A percentile compares a stretch with the other conserved stretches of the same genome.
Conservation (phyloP, 345 rosid genomes). For the Dimocarpus longan region DNA sequence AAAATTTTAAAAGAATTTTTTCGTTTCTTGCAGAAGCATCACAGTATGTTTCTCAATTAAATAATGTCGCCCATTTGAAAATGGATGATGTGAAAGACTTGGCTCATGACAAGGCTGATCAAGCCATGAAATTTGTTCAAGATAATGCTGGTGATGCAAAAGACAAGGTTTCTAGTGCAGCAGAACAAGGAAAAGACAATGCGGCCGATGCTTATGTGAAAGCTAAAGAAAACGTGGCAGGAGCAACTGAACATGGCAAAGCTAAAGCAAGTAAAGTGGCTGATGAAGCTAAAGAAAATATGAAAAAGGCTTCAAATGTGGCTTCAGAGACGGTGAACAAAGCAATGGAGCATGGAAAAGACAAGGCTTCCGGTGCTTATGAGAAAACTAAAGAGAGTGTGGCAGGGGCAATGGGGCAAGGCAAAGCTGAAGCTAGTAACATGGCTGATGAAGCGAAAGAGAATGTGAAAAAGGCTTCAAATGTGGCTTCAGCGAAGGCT, state of each 20-base stretch:
- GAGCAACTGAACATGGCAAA: constrained; percentile 12
- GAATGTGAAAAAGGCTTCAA: not conserved
- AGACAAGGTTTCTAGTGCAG: not conserved
- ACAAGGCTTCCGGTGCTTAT: constrained; percentile 16
- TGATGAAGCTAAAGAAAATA: not conserved
- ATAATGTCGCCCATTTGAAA: not conserved
- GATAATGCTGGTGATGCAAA: constrained; percentile 25
- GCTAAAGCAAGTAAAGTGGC: constrained; percentile 29
- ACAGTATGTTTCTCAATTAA: constrained; percentile 21
- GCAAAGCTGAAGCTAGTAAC: constrained; percentile 13
- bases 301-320: not conserved
- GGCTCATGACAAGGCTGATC: constrained; percentile 19
- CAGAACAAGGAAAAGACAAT: not conserved
- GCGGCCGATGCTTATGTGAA: not conserved
- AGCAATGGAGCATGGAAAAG: constrained; percentile 31
- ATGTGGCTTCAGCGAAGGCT: not conserved
- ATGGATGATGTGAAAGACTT: constrained; percentile 22
- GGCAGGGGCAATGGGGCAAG: not conserved
- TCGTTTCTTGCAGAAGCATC: constrained; percentile 24
- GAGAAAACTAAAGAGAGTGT: constrained; percentile 21
- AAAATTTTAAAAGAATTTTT: too few relatives aligned
- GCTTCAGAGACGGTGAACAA: constrained; percentile 20
- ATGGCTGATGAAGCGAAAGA: constrained; percentile 12
- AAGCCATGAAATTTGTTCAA: constrained; percentile 17
- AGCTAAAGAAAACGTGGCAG: constrained; percentile 33